phyloP scores from a whole-genome alignment of 2,329 filamentous ascomycete genomes.

The Aspergillus neoniger region DNA sequence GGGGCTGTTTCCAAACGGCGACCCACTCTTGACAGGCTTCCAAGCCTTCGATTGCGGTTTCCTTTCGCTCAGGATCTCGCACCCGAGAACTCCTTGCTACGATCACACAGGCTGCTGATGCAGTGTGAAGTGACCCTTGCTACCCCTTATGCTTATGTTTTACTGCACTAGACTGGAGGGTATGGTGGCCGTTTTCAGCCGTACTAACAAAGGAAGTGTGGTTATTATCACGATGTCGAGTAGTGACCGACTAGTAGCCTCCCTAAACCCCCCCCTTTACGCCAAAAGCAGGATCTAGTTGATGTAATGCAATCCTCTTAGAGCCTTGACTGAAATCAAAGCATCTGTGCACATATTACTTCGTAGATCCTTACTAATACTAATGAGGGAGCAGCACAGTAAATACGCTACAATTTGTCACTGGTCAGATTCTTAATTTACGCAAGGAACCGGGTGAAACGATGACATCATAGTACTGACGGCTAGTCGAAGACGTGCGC shows the following conservation, averaged over 20 bases:
- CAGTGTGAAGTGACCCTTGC: not conserved
- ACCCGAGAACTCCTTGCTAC: slow-evolving; percentile 28
- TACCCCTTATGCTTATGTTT: not conserved
- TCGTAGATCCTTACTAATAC: not conserved
- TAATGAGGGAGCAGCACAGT: not conserved
- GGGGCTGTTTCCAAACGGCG: slow-evolving; percentile 21
- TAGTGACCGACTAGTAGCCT: not conserved
- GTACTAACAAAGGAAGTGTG: not conserved
- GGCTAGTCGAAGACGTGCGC: slow-evolving; percentile 4
- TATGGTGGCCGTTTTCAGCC: not conserved
- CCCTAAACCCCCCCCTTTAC: not conserved
- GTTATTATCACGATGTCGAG: not conserved
- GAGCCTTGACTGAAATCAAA: not conserved
- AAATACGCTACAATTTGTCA: not conserved
- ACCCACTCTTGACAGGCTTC: slow-evolving; percentile 29
- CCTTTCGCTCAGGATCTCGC: slow-evolving; percentile 24
- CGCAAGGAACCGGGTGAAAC: slow-evolving; percentile 6
- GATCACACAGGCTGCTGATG: slow-evolving; percentile 21
- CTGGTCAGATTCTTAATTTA: not conserved
- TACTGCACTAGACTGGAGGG: not conserved
- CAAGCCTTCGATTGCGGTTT: slow-evolving; percentile 23
- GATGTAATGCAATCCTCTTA: not conserved
- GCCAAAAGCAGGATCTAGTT: not conserved
- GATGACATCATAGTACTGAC: slow-evolving; percentile 25
- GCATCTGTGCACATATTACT: not conserved